Base-by-base conservation (phyloP, 139 green algal species). In the Ettlia oleoabundans region DNA sequence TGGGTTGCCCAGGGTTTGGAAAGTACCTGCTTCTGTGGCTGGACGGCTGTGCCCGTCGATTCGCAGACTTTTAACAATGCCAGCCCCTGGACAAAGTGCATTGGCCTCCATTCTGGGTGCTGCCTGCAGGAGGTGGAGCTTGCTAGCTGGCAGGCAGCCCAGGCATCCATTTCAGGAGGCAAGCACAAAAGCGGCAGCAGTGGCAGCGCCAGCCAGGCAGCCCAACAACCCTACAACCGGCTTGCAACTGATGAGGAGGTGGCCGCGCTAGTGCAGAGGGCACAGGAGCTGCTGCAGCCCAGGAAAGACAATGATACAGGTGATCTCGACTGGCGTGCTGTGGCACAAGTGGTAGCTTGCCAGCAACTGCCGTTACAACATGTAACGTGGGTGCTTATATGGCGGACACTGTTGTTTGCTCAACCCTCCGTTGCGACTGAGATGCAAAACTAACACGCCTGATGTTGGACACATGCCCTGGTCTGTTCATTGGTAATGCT, bases 201-300 rank as follows among this genome's bases (percentile, higher is more conserved):
- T 37, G 22, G 51, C 30, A 30, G 58, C 24, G 21, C 66, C 71
- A 65, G 43, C 41, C 47, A 18, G 65, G 72, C 72, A 40, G 69
- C n/a, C 22, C 41, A 38, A n/a, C 55, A 18, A 9, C 15, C 22
- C 33, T 80, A 80, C 73, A 69, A 53, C 35, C 73, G 73, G 33
- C 53, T 80, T 33, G 73, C 73, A 4, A 18, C 5, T 3, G 73
- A 80, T 8, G 73, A 47, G 5, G 73, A 80, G 51, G 52, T 80
- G 73, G 73, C 52, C 0, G 52, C 73, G 4, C 73, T 80, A 13
- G 73, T 80, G 37, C 47, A 37, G 21, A 24, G 32, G 35, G 73
- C 73, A 0, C 32, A 42, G 26, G 53, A 80, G 73, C 73, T 80
- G 83, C 68, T 73, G 82, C 63, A 80, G 73, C 73, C 73, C 52